Evolutionary conservation across 768 basidiomycete species (phyloP).

Genomic region (Chalciporus pseudorubinellus): DNA sequence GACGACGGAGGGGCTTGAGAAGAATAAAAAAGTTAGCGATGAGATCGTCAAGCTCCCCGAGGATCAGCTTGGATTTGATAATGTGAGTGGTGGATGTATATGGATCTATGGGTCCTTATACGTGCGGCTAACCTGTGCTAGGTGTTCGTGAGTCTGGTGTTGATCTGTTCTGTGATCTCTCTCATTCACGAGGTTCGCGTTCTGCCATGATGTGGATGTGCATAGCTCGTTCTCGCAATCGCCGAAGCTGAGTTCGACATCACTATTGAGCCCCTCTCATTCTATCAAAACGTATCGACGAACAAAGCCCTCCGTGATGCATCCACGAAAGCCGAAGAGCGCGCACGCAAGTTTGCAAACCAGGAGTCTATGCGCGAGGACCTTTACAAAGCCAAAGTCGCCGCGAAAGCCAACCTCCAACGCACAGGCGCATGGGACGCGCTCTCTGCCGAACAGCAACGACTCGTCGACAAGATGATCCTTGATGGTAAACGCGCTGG

Average conservation of each 20-base stretch:
- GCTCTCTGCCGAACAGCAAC: constrained; percentile 63
- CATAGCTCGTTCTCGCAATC: constrained; percentile 54
- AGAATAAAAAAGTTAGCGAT: constrained; percentile 57
- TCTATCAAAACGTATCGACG: constrained; percentile 82
- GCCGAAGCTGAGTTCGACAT: constrained; percentile 57
- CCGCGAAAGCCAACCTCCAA: constrained; percentile 68
- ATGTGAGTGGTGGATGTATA: constrained; percentile 41
- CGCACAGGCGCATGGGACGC: constrained; percentile 58
- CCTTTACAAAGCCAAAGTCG: constrained; percentile 68
- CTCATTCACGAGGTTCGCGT: background rate
- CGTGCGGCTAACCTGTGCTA: constrained; percentile 23
- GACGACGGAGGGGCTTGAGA: constrained; percentile 58
- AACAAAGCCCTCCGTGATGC: constrained; percentile 78
- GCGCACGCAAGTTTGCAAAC: constrained; percentile 67
- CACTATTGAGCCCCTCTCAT: constrained; percentile 60
- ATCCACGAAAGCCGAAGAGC: constrained; percentile 69
- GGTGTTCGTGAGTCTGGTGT: constrained; percentile 65
- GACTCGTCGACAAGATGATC: constrained; percentile 79
- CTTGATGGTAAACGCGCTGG: constrained; percentile 81
- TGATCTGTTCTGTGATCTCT: background rate
- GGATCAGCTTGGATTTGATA: constrained; percentile 62
- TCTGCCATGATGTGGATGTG: constrained; percentile 6
- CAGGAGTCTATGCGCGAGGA: constrained; percentile 82
- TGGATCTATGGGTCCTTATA: background rate
- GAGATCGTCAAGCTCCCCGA: constrained; percentile 57